Evolutionary conservation across 331 rosid genomes (phyloP).

Genomic region (Telfairia occidentalis): DNA sequence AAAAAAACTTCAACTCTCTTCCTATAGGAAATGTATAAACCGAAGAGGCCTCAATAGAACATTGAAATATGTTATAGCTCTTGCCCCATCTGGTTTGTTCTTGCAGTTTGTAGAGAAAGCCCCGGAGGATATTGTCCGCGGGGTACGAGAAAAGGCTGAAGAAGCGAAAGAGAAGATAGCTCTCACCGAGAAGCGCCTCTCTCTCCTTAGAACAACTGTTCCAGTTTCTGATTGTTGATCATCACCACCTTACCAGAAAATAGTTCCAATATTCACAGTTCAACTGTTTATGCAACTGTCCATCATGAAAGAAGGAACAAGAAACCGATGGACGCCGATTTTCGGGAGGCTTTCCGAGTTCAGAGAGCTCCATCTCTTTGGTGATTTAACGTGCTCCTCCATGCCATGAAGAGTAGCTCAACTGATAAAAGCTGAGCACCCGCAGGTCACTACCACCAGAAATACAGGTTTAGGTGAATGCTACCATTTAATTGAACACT

Average conservation of each 20-base stretch:
- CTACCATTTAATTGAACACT: neutral
- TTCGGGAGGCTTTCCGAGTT: neutral
- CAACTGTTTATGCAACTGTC: neutral
- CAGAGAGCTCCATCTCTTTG: neutral
- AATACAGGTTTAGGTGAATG: neutral
- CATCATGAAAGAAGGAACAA: neutral
- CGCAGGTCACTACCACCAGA: neutral
- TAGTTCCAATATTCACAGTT: neutral
- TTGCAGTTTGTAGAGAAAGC: constrained; percentile 85
- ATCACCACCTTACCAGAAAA: neutral
- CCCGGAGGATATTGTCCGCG: constrained; percentile 59
- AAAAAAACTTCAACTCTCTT: neutral
- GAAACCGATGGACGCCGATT: neutral
- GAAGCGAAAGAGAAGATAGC: constrained; percentile 82
- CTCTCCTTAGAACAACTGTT: constrained; percentile 39
- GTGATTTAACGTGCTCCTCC: neutral
- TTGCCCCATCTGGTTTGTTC: neutral
- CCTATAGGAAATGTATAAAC: neutral
- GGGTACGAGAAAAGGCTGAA: constrained; percentile 66
- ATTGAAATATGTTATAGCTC: neutral
- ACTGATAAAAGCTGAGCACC: neutral
- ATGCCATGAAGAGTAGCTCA: neutral
- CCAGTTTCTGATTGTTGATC: constrained; percentile 25
- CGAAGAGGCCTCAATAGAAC: neutral
- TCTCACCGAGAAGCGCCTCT: constrained; percentile 69